phyloP scores from a whole-genome alignment of 495 filamentous ascomycete genomes.

The Hyaloscypha bicolor region DNA sequence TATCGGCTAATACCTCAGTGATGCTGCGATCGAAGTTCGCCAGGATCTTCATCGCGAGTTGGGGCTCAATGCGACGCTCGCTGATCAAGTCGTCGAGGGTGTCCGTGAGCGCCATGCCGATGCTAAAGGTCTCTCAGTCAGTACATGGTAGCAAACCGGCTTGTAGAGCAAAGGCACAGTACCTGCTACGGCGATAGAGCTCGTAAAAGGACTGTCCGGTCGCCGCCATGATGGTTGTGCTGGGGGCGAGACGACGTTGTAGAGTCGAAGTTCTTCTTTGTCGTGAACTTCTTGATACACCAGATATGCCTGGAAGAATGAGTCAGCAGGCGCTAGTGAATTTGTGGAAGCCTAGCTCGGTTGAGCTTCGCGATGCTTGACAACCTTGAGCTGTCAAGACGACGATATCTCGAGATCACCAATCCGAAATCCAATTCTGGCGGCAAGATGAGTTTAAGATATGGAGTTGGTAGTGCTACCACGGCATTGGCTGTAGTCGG shows the following conservation, averaged over 20 bases:
- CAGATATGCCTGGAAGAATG: slow-evolving; percentile 7
- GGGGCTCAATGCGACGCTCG: slow-evolving; percentile 89
- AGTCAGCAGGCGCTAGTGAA: slow-evolving; percentile 23
- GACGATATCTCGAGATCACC: slow-evolving; percentile 3
- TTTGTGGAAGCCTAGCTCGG: slow-evolving; percentile 20
- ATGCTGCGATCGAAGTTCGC: slow-evolving; percentile 89
- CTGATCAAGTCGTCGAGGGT: slow-evolving; percentile 96
- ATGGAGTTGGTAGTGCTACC: slow-evolving; percentile 70
- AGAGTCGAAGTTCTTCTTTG: slow-evolving; percentile 12
- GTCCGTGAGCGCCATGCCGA: slow-evolving; percentile 90
- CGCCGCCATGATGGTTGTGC: slow-evolving; percentile 29
- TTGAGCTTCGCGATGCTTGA: slow-evolving; percentile 3
- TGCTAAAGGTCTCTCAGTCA: slow-evolving; percentile 53
- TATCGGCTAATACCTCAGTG: slow-evolving; percentile 84
- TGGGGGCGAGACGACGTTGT: slow-evolving; percentile 24
- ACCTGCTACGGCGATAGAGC: slow-evolving; percentile 97
- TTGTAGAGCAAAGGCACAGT: slow-evolving; percentile 38
- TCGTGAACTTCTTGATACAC: neutral
- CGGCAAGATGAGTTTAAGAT: slow-evolving; percentile 57
- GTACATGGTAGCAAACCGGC: slow-evolving; percentile 24
- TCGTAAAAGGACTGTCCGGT: slow-evolving; percentile 73
- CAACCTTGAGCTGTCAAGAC: slow-evolving; percentile 15
- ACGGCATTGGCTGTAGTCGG: slow-evolving; percentile 80
- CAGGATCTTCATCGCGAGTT: slow-evolving; percentile 97
- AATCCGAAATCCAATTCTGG: slow-evolving; percentile 17